Conservation (phyloP, 192 early-diverging fungal genomes). For the Backusella mclennaniae region DNA sequence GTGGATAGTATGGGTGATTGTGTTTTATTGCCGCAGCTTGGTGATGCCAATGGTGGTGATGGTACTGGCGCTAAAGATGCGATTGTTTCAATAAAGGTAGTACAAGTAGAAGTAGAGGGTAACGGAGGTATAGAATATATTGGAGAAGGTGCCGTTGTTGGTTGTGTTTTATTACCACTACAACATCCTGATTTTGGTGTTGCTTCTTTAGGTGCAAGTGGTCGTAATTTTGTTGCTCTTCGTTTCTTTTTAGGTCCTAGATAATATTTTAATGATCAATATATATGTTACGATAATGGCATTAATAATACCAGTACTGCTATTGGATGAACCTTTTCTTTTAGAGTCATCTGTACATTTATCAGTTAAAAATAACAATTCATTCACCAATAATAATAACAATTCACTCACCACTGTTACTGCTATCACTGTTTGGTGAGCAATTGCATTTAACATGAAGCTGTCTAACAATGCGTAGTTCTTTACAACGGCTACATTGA, state of each 20-base stretch:
- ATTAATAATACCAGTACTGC: neutral
- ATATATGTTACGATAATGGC: too few species aligned
- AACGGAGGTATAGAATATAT: neutral
- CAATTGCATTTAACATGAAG: constrained; percentile 68
- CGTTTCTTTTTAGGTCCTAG: constrained; percentile 10
- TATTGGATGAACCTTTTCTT: neutral
- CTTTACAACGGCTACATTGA: constrained; percentile 64
- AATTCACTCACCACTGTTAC: neutral
- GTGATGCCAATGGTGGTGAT: neutral
- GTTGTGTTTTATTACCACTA: neutral
- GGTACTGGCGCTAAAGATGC: neutral
- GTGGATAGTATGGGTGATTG: neutral
- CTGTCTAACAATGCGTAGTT: constrained; percentile 61
- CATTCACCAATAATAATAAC: neutral
- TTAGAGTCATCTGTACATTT: neutral
- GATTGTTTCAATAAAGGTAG: neutral
- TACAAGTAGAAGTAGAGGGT: neutral
- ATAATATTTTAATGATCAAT: neutral
- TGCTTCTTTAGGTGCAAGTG: constrained; percentile 5
- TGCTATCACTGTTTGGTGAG: neutral
- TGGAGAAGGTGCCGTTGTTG: neutral
- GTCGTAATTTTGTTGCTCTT: neutral
- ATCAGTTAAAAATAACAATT: neutral
- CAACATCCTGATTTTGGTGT: neutral
- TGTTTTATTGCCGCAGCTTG: neutral